Evolutionary conservation across 1,284 basidiomycete genomes (phyloP).

Genomic region (Ustilago esculenta): DNA sequence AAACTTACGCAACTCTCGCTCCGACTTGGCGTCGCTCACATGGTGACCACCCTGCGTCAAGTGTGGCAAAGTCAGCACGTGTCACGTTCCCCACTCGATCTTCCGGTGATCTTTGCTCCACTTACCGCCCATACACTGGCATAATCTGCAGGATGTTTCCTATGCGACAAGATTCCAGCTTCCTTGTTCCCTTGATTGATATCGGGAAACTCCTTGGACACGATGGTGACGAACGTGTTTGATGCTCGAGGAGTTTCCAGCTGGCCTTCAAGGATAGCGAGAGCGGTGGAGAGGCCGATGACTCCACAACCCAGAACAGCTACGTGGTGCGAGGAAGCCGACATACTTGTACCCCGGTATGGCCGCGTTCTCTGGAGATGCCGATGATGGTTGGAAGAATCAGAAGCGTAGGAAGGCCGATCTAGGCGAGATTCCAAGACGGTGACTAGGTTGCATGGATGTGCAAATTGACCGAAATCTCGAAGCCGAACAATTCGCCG

Average conservation of each 20-base stretch:
- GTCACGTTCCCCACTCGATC: neutral
- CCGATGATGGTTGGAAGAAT: neutral
- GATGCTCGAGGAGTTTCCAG: neutral
- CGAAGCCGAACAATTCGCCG: constrained; percentile 28
- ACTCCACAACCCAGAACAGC: constrained; percentile 46
- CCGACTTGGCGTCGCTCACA: constrained; percentile 45
- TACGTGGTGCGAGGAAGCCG: constrained; percentile 10
- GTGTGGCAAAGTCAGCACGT: neutral
- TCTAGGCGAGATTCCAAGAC: too few species aligned
- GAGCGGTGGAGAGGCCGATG: constrained; percentile 45
- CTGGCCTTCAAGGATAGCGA: constrained; percentile 41
- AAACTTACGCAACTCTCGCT: constrained; percentile 26
- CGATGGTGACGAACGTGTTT: constrained; percentile 24
- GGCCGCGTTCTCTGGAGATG: neutral
- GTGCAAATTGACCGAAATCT: too few species aligned
- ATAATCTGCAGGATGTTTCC: constrained; percentile 31
- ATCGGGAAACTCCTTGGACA: constrained; percentile 37
- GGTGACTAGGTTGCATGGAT: too few species aligned
- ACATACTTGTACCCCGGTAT: neutral
- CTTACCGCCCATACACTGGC: constrained; percentile 50
- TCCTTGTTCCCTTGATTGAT: neutral
- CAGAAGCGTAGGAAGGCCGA: too few species aligned
- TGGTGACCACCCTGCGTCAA: constrained; percentile 39
- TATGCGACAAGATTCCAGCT: neutral
- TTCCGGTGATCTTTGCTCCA: neutral